These are phyloP conservation scores for Amylocystis lapponica DNA, from an alignment of 768 basidiomycete genomes.

Conservation along the genomic window DNA sequence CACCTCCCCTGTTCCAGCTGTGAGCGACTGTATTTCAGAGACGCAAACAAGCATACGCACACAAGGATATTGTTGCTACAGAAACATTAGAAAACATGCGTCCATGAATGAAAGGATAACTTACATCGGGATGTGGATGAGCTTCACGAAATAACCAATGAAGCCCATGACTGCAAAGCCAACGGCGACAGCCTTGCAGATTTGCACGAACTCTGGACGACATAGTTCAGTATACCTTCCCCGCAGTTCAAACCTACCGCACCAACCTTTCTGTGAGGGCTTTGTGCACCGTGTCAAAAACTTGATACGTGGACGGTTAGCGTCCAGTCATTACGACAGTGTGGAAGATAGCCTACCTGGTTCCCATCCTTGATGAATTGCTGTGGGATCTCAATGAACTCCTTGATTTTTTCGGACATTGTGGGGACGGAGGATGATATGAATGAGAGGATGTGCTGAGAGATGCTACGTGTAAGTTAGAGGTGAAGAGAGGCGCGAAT, in stretches of 20 bases:
- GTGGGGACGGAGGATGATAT: slow-evolving; percentile 17
- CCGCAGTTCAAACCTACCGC: background rate
- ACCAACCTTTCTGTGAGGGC: slow-evolving; percentile 86
- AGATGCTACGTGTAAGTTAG: slow-evolving; percentile 2
- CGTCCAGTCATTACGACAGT: background rate
- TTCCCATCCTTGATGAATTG: slow-evolving; percentile 91
- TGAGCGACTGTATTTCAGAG: slow-evolving; percentile 17
- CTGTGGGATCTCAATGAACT: slow-evolving; percentile 87
- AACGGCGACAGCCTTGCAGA: slow-evolving; percentile 93
- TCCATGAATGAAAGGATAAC: slow-evolving; percentile 27
- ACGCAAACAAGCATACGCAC: slow-evolving; percentile 47
- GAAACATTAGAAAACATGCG: slow-evolving; percentile 1
- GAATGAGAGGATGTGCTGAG: background rate
- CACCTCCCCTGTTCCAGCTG: slow-evolving; percentile 56
- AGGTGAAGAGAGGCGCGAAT: too few relatives aligned
- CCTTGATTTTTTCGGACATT: slow-evolving; percentile 90
- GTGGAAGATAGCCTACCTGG: slow-evolving; percentile 52
- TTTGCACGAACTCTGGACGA: slow-evolving; percentile 90
- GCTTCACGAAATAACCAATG: slow-evolving; percentile 98
- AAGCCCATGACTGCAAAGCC: slow-evolving; percentile 99
- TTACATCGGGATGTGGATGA: slow-evolving; percentile 97
- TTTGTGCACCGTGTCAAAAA: slow-evolving; percentile 98
- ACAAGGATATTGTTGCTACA: slow-evolving; percentile 94
- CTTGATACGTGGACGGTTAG: slow-evolving; percentile 34
- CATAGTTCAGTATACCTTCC: slow-evolving; percentile 25